Base-by-base conservation (phyloP, 257 asterid species). In the Echites panduratus region DNA sequence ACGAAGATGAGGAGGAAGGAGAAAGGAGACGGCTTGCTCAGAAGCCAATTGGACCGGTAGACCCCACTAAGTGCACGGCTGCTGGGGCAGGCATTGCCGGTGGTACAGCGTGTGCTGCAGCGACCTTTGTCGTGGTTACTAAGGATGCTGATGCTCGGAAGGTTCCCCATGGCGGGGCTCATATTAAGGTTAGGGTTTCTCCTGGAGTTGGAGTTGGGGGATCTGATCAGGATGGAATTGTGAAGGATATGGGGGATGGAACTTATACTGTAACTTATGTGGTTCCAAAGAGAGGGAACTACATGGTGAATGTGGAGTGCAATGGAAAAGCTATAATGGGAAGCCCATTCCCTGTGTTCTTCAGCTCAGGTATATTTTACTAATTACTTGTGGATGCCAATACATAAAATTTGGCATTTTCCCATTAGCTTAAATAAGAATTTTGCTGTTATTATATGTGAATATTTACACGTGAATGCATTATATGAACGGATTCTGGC, bases 271-370 rank as follows among this genome's bases (percentile, higher is more conserved):
- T 90, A 41, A 95, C 98, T 6, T 95, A 95, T 68, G 91, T 89
- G 65, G 99, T 95, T 70, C 83, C 97, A 0, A 90, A 90, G 82
- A 86, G 95, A 75, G 99, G 99, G 58, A 95, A 90, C 80, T 95
- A 95, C 76, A 95, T 95, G 99, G 97, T 95, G 70, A 83, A 86
- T 77, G 96, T 92, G 62, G 96, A 95, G 83, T 95, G 99, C 85
- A 89, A 90, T 83, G 99, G 96, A 72, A 86, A 78, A 83, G 86
- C 98, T 7, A 92, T 95, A 17, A 88, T 88, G 97, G 99, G 99
- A 26, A 95, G 99, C 77, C 99, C 98, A 0, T 95, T 92, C 76
- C 99, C 99, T 20, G 99, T 95, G 52, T 95, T 95, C 87, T 95
- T 95, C 79, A 92, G 99, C 83, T 29, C 97, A 80, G 99, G 99